Evolutionary conservation across 768 basidiomycete genomes (phyloP), one percentile per base, ranked within the genome.

Genomic region (Daedaleopsis nitida): DNA sequence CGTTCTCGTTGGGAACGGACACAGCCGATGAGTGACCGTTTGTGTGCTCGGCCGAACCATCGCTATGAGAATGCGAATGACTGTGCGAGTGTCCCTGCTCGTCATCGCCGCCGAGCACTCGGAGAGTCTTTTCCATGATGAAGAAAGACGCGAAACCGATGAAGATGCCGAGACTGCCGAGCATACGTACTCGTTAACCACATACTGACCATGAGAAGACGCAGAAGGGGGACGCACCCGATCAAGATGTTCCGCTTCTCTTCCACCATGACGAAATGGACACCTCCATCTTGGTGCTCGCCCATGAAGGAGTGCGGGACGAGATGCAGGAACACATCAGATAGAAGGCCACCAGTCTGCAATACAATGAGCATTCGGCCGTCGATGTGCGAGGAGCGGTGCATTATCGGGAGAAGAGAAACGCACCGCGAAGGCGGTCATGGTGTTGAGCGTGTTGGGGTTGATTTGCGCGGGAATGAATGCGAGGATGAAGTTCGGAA

Each of bases 271-370:
- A 94, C 82, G 60, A 94, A 83, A 59, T 88, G 87, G 14, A 88
- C 88, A 32, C 86, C 85, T 43, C 80, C 76, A 58, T 84, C 87
- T 67, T 88, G 86, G 69, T 88, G 83, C 69, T 95, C 94, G 35
- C 94, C 94, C 80, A 94, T 89, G 74, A 96, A 96, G 10, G 90
- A 83, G 72, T 96, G 94, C 21, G 94, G 94, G 56, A 96, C 86
- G 38, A 96, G 84, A 72, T 96, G 94, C 52, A 97, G 77, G 74
- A 95, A 94, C 44, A 96, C 93, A 73, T 97, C 94, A 5, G 94
- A 95, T 42, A 97, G 84, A 27, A 97, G 82, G 32, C 94, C 94
- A 35, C 94, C 94, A 11, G 93, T 95, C 84, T 92, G 37, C 24
- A 32, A 48, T 13, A 19, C 42, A 37, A 7, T 5, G 34, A 2